These are phyloP conservation scores for Symbiodinium pilosum DNA, from an alignment of 73 alveolate genomes.

Conservation along the genomic window DNA sequence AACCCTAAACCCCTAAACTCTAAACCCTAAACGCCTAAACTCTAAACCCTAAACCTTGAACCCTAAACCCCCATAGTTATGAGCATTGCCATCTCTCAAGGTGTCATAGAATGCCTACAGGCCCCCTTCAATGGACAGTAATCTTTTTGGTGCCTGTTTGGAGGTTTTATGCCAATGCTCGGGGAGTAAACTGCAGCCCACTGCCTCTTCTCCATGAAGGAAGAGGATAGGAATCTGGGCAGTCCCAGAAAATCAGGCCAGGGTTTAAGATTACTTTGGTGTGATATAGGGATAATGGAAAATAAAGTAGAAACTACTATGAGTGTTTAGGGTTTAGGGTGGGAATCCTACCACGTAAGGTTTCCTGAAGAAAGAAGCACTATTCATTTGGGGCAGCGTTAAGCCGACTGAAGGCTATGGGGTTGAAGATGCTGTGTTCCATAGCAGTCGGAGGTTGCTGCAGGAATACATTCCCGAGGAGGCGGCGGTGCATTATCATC, in stretches of 20 bases:
- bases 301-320: not conserved
- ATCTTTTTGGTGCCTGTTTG: too few relatives aligned
- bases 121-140: too few relatives aligned
- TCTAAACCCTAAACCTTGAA: not conserved
- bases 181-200: too few relatives aligned
- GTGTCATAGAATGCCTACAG: too few relatives aligned
- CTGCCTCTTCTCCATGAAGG: constrained; percentile 64
- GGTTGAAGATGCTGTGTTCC: not conserved
- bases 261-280: not conserved
- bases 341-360: not conserved
- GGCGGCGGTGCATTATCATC: too few relatives aligned
- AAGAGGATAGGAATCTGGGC: constrained; percentile 58
- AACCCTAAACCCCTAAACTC: too few relatives aligned
- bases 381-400: not conserved
- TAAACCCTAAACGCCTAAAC: not conserved
- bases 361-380: not conserved
- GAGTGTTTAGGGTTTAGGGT: not conserved
- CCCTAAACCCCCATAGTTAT: not conserved
- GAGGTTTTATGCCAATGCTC: not conserved
- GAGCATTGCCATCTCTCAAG: too few relatives aligned
- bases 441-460: too few relatives aligned
- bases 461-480: too few relatives aligned
- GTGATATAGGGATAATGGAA: not conserved
- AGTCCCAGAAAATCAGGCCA: too few relatives aligned
- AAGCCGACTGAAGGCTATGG: not conserved